Percentiles rank a stretch among this genome's conserved stretches.
Conservation (phyloP, 2,329 filamentous ascomycete species). For the Trichophyton schoenleinii region DNA sequence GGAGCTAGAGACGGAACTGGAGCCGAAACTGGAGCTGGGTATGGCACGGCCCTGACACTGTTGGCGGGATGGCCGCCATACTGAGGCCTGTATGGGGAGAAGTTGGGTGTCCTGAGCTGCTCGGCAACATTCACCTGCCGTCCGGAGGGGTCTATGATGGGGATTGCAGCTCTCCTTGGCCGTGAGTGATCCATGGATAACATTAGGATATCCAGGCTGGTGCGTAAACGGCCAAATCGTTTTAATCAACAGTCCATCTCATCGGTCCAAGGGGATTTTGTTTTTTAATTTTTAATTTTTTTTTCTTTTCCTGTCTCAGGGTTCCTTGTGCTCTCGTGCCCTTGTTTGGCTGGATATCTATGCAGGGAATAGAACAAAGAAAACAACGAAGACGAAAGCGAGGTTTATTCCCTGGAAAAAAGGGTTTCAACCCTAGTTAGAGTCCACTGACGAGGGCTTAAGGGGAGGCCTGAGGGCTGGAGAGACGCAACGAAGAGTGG, state of each 20-base stretch:
- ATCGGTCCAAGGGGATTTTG: not conserved
- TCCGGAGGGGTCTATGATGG: slow-evolving; percentile 5
- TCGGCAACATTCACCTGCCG: not conserved
- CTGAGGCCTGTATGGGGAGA: not conserved
- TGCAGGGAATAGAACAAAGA: not conserved
- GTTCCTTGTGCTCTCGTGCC: not conserved
- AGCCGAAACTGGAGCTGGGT: not conserved
- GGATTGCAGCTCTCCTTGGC: slow-evolving; percentile 7
- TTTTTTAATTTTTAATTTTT: too few relatives aligned
- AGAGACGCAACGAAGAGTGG: not conserved
- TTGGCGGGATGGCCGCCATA: not conserved
- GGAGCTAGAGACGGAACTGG: not conserved
- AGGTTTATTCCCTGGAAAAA: not conserved
- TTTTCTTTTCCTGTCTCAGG: not conserved
- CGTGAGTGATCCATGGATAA: not conserved
- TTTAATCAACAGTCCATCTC: not conserved
- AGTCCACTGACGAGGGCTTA: not conserved
- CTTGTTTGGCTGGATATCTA: not conserved
- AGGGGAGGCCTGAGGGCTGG: not conserved
- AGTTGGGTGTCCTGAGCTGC: not conserved
- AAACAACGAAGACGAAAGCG: not conserved
- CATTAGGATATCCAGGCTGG: not conserved
- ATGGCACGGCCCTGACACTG: not conserved
- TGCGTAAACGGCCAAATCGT: not conserved
- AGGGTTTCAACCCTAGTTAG: not conserved